These are phyloP conservation scores for Syzygium aromaticum DNA, from an alignment of 345 rosid genomes.

Conservation along the genomic window DNA sequence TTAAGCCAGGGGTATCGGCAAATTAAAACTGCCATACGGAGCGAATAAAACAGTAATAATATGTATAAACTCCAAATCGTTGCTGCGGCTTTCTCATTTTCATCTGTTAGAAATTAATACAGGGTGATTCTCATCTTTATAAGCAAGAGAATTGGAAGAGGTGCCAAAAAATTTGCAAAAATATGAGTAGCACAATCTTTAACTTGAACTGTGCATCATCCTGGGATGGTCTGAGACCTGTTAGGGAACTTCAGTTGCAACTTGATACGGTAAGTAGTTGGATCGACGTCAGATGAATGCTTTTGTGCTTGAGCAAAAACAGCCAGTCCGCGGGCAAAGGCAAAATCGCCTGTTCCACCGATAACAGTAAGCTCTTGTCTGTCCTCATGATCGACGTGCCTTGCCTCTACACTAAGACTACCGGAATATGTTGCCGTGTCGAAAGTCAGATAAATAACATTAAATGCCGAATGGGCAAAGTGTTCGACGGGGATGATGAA, in stretches of 20 bases:
- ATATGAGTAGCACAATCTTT: neutral
- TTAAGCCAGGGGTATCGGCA: neutral
- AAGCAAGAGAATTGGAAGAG: neutral
- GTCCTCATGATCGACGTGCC: conserved; percentile 20
- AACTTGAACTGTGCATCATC: conserved; percentile 16
- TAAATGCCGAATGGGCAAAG: conserved; percentile 57
- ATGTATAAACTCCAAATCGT: neutral
- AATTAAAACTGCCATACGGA: neutral
- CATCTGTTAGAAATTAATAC: neutral
- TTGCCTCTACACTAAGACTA: conserved; percentile 56
- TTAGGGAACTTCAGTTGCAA: conserved; percentile 62
- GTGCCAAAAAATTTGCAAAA: neutral
- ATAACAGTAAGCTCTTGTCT: conserved; percentile 50
- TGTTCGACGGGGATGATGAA: conserved; percentile 54
- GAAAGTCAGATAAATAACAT: conserved; percentile 60
- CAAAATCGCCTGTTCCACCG: conserved; percentile 80
- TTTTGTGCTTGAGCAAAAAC: conserved; percentile 27
- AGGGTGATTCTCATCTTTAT: neutral
- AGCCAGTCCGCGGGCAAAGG: conserved; percentile 71
- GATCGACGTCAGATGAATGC: neutral
- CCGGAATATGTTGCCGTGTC: conserved; percentile 46
- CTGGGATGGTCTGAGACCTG: conserved; percentile 34
- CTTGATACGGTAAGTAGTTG: conserved; percentile 54
- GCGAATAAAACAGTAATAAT: neutral
- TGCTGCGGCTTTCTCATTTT: neutral